Conservation (phyloP, 2,329 filamentous ascomycete genomes). For the Diaporthe australafricana region DNA sequence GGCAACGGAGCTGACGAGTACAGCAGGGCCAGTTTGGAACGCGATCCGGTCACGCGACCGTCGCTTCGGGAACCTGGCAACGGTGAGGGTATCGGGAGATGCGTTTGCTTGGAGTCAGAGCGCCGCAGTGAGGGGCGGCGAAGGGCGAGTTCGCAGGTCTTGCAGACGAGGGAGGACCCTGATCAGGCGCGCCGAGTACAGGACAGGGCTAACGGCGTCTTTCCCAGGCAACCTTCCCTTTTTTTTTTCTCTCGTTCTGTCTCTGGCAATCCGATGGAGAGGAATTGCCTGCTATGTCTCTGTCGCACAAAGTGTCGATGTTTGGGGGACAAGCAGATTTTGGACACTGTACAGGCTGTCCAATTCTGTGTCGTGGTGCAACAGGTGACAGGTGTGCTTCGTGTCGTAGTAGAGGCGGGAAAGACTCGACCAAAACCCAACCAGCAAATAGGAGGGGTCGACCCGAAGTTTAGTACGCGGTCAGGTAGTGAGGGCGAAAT, state of each 20-base stretch:
- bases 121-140: conserved; percentile 30
- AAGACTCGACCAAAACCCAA: conserved; percentile 26
- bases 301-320: conserved; percentile 34
- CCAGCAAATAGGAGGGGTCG: conserved; percentile 28
- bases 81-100: conserved; percentile 27
- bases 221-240: conserved; percentile 20
- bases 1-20: conserved; percentile 74
- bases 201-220: conserved; percentile 33
- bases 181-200: conserved; percentile 28
- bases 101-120: conserved; percentile 28
- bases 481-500: conserved; percentile 31
- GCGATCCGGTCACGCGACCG: conserved; percentile 48
- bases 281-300: conserved; percentile 26
- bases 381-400: conserved; percentile 34
- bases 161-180: conserved; percentile 33
- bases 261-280: conserved; percentile 21
- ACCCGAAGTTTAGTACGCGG: conserved; percentile 36
- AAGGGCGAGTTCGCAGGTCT: conserved; percentile 33
- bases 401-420: conserved; percentile 37
- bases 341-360: conserved; percentile 34
- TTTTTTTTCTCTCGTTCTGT: background rate
- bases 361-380: conserved; percentile 32
- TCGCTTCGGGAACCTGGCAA: conserved; percentile 31
- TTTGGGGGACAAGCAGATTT: conserved; percentile 32
- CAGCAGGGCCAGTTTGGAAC: conserved; percentile 71